These are phyloP conservation scores for Fraxinus sp. DNA, from an alignment of 305 asterid species.

Conservation along the genomic window DNA sequence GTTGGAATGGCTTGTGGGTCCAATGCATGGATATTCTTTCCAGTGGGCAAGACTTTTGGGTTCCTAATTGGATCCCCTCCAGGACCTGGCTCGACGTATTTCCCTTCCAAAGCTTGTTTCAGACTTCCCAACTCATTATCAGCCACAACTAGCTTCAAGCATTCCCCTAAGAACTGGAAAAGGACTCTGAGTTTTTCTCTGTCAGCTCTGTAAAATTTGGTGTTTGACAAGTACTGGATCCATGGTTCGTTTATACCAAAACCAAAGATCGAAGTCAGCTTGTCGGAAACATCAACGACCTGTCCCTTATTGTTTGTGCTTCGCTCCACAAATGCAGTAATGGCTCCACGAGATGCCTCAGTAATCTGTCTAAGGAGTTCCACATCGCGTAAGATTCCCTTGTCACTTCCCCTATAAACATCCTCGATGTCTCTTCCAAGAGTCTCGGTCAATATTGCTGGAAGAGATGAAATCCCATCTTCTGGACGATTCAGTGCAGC, in stretches of 20 bases:
- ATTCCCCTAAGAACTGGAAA: slow-evolving; percentile 73
- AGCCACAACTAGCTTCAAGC: slow-evolving; percentile 90
- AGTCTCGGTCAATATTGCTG: slow-evolving; percentile 72
- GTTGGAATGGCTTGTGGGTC: slow-evolving; percentile 99
- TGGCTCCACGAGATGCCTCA: slow-evolving; percentile 82
- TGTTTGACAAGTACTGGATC: slow-evolving; percentile 71
- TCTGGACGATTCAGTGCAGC: slow-evolving; percentile 94
- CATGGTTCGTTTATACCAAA: slow-evolving; percentile 92
- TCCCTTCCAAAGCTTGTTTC: slow-evolving; percentile 94
- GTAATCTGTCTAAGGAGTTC: slow-evolving; percentile 90
- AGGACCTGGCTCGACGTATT: slow-evolving; percentile 93
- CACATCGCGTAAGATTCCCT: slow-evolving; percentile 74
- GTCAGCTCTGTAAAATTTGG: slow-evolving; percentile 82
- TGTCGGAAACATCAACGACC: slow-evolving; percentile 70
- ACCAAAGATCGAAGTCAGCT: slow-evolving; percentile 71
- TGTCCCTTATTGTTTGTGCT: slow-evolving; percentile 84
- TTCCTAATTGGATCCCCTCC: slow-evolving; percentile 98
- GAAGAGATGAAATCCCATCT: slow-evolving; percentile 71
- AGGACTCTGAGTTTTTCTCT: slow-evolving; percentile 76
- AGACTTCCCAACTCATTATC: slow-evolving; percentile 91
- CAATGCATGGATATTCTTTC: slow-evolving; percentile 96
- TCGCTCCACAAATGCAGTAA: slow-evolving; percentile 67
- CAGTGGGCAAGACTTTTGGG: slow-evolving; percentile 95
- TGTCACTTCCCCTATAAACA: slow-evolving; percentile 75
- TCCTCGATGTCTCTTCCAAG: slow-evolving; percentile 82